phyloP scores from a whole-genome alignment of 768 basidiomycete species.

The Mycena floridula region DNA sequence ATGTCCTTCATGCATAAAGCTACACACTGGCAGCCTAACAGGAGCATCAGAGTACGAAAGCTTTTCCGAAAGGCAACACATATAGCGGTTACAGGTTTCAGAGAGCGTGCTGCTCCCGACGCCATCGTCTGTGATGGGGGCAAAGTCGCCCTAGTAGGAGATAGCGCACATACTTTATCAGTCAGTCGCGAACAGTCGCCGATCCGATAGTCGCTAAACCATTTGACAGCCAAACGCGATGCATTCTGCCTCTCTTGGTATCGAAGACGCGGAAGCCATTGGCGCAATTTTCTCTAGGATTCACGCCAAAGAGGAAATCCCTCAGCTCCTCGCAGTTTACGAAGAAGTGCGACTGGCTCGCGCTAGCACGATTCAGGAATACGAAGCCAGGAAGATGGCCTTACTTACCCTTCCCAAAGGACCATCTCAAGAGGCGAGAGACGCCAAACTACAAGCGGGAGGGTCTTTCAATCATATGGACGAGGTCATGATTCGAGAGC shows the following conservation, averaged over 20 bases:
- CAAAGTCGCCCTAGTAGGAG: constrained; percentile 48
- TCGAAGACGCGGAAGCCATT: constrained; percentile 60
- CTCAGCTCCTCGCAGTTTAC: constrained; percentile 45
- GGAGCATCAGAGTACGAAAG: constrained; percentile 25
- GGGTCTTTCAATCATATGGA: constrained; percentile 37
- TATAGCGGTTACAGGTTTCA: constrained; percentile 24
- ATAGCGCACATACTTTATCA: constrained; percentile 53
- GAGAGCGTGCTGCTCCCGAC: constrained; percentile 28
- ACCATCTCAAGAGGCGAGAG: constrained; percentile 35
- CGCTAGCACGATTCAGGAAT: constrained; percentile 36
- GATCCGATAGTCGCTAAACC: neutral
- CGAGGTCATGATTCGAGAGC: constrained; percentile 33
- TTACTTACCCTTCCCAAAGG: constrained; percentile 40
- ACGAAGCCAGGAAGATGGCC: constrained; percentile 38
- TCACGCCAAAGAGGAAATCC: constrained; percentile 37
- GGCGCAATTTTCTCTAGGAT: constrained; percentile 55
- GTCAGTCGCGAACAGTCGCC: constrained; percentile 18
- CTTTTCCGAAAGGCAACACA: constrained; percentile 22
- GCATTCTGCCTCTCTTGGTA: constrained; percentile 42
- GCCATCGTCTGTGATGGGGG: constrained; percentile 43
- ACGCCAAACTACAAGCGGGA: constrained; percentile 29
- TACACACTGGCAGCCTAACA: no score
- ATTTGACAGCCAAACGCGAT: constrained; percentile 42
- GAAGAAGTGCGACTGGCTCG: constrained; percentile 54
- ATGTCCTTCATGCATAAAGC: no score